Evolutionary conservation across 495 filamentous ascomycete genomes (phyloP), one percentile per base, ranked within the genome.

Genomic region (Xylaria longipes): DNA sequence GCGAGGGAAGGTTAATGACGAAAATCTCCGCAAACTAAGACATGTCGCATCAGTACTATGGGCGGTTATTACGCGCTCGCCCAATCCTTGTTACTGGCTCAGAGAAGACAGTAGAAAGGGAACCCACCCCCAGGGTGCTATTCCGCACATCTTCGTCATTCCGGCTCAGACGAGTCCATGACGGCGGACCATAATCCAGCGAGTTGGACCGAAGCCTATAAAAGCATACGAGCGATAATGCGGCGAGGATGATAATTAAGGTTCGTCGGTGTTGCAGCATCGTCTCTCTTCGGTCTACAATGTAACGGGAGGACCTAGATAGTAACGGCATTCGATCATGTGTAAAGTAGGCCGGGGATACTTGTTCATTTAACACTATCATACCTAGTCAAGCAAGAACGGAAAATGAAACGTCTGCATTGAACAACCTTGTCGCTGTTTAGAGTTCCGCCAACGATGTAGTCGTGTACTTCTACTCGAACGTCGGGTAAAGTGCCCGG

Each of bases 21-120:
- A 89, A 87, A 35, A 92, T 82, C 67, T 89, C 84, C 57, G 87
- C 76, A 72, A 91, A 90, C 89, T 91, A 56, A 7, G 5, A 6
- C 5, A 29, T 27, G 22, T 56, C 27, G 7, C 31, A 6, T 56
- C 12, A 56, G 50, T 54, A 14, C 50, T 29, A 0, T 29, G 15
- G 11, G 1, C 15, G 29, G 4, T 1, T 27, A 12, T 56, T 5
- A 56, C 1, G 52, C 27, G 20, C 25, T 29, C 27, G 5, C 27
- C 4, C 1, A 56, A 31, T 31, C 27, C 25, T 31, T 15, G 3
- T 56, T 14, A 29, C 27, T 1, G 15, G 52, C 12, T 27, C 9
- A 15, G 11, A 56, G 12, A 20, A 17, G 12, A 15, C 33, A 43
- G 35, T 6, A 52, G 20, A 37, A 22, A 61, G 5, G 8, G 14